These are phyloP conservation scores for Dictyostelium brefeldianum DNA, from an alignment of 78 protist species.

Conservation along the genomic window DNA sequence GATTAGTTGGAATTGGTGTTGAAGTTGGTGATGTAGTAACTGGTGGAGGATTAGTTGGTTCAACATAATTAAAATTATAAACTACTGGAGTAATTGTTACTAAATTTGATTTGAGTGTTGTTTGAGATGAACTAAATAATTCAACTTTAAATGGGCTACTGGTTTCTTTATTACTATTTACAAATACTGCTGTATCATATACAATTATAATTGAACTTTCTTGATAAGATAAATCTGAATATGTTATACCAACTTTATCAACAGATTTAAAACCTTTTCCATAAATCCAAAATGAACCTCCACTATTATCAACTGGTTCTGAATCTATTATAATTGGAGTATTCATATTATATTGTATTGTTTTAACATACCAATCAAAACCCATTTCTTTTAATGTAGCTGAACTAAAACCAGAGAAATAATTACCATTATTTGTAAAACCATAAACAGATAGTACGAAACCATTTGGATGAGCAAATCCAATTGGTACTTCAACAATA, in stretches of 20 bases:
- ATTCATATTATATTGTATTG: neutral
- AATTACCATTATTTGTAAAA: neutral
- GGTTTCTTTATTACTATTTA: neutral
- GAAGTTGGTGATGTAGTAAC: too few relatives aligned
- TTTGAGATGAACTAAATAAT: neutral
- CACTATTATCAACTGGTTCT: neutral
- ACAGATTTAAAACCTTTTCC: neutral
- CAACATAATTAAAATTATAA: neutral
- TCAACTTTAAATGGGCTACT: neutral
- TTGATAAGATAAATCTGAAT: too few relatives aligned
- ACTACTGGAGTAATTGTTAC: neutral
- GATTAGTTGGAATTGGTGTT: neutral
- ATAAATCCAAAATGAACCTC: slow-evolving; percentile 5
- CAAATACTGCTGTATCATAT: neutral
- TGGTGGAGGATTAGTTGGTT: neutral
- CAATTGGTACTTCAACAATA: neutral
- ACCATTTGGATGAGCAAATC: neutral
- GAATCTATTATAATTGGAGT: neutral
- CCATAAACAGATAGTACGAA: neutral
- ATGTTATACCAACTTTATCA: neutral
- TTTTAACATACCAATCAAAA: too few relatives aligned
- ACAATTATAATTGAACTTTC: too few relatives aligned
- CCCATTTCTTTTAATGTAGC: neutral
- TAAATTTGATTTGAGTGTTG: neutral
- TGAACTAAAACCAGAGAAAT: neutral